Evolutionary conservation across 768 basidiomycete species (phyloP), one percentile per base, ranked within the genome.

Genomic region (Hericium rajendrae): DNA sequence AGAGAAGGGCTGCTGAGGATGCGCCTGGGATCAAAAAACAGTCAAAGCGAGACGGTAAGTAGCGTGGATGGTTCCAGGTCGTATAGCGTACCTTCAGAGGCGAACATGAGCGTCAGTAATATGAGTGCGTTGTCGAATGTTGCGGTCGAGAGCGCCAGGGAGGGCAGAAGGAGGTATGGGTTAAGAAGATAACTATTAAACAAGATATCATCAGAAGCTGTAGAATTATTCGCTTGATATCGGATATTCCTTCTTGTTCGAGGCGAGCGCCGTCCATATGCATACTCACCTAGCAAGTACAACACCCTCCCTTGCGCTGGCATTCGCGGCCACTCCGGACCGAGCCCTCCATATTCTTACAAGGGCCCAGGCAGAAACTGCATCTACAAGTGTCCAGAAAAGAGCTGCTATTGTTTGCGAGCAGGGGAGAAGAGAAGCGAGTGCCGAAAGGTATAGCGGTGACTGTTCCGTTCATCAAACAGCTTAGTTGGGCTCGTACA

Each of bases 161-260:
- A 85, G 0, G 94, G 83, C 1, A 93, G 74, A 57, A 95, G 69
- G 8, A 89, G 71, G 68, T 97, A 97, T 2, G 97, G 97, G 63
- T 98, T 97, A 52, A 95, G 69, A 18, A 97, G 80, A 70, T 87
- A 94, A 49, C 93, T 97, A 63, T 57, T 52, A 32, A 43, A 43
- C 53, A 18, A 26, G 41, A 8, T 15, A 6, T 43, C 13, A 48
- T n/a, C 15, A 16, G 4, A 4, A 32, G 32, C 32, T 32, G 32
- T 8, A 32, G 15, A 28, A 16, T 49, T n/a, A 18, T n/a, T 46
- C 8, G 43, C 43, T 9, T 10, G 16, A 10, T n/a, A 4, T 26
- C 5, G 26, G 26, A 26, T 2, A 26, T 5, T 26, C 26, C 0
- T 26, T 26, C 26, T 26, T 3, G 43, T n/a, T 15, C 15, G n/a